These are phyloP conservation scores for Bonia amplexicaulis DNA, from an alignment of 176 grass and related monocot genomes.

Conservation along the genomic window DNA sequence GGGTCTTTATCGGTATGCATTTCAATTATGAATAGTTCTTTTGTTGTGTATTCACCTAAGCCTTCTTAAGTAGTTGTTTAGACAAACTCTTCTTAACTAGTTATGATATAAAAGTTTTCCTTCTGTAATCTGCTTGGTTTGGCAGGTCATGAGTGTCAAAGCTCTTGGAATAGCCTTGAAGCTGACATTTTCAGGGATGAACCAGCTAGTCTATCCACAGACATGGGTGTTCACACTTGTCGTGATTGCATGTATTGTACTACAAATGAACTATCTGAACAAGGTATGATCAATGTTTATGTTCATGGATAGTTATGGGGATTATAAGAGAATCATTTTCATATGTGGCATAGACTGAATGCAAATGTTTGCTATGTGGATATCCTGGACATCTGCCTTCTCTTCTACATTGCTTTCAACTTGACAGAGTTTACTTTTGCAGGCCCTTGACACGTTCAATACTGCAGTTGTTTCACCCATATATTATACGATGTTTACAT, in stretches of 20 bases:
- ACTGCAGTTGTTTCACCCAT: conserved; percentile 78
- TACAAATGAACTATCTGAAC: conserved; percentile 98
- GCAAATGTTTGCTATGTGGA: not conserved
- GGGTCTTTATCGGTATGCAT: conserved; percentile 72
- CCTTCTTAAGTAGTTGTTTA: not conserved
- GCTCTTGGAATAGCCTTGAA: conserved; percentile 95
- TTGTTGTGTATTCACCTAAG: not conserved
- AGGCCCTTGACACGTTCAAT: conserved; percentile 86
- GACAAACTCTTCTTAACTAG: not conserved
- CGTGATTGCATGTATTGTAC: conserved; percentile 73
- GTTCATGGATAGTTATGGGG: not conserved
- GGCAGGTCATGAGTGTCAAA: conserved; percentile 97
- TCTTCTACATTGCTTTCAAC: conserved; percentile 6
- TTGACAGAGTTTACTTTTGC: conserved; percentile 18
- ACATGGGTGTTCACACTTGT: conserved; percentile 85
- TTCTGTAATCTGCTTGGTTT: conserved; percentile 19
- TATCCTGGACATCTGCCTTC: not conserved
- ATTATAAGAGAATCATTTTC: not conserved
- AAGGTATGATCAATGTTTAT: conserved; percentile 55
- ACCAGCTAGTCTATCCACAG: conserved; percentile 90
- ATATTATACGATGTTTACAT: conserved; percentile 86
- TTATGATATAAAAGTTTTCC: not conserved
- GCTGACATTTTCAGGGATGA: conserved; percentile 94
- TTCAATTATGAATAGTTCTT: not conserved
- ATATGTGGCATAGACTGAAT: not conserved